Percentiles rank a stretch among this genome's conserved stretches.
These are phyloP conservation scores for Agrocybe praecox DNA, from an alignment of 768 basidiomycete genomes.

Conservation along the genomic window DNA sequence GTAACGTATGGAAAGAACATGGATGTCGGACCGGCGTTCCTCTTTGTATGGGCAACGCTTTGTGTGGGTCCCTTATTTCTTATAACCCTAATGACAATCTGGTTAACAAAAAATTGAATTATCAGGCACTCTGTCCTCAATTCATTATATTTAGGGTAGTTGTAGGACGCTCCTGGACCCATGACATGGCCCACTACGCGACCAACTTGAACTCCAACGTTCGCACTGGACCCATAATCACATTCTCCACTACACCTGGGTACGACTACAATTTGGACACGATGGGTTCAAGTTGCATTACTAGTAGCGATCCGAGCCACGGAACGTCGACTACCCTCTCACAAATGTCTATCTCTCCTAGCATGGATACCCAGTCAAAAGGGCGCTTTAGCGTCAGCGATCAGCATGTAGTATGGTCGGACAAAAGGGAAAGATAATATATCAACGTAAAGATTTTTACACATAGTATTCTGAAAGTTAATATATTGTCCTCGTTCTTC, in stretches of 20 bases:
- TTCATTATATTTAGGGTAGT: conserved; percentile 6
- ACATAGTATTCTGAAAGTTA: no score
- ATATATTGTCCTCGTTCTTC: no score
- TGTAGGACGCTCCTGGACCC: conserved; percentile 3
- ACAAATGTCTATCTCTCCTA: neutral
- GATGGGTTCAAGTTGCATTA: neutral
- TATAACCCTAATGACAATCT: neutral
- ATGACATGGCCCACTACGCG: neutral
- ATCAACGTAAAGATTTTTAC: neutral
- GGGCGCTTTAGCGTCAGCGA: neutral
- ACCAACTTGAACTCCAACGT: neutral
- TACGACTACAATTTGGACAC: neutral
- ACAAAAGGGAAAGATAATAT: neutral
- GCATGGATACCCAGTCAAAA: neutral
- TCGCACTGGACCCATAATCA: neutral
- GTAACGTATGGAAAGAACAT: neutral
- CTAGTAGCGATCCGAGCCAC: neutral
- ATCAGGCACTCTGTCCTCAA: conserved; percentile 7
- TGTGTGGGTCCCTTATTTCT: neutral
- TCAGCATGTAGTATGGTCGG: neutral
- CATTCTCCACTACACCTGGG: neutral
- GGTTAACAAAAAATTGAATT: neutral
- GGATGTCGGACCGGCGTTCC: neutral
- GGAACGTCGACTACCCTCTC: neutral
- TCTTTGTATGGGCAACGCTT: neutral